phyloP scores from a whole-genome alignment of 2,329 filamentous ascomycete species.

The Cercospora sesami region DNA sequence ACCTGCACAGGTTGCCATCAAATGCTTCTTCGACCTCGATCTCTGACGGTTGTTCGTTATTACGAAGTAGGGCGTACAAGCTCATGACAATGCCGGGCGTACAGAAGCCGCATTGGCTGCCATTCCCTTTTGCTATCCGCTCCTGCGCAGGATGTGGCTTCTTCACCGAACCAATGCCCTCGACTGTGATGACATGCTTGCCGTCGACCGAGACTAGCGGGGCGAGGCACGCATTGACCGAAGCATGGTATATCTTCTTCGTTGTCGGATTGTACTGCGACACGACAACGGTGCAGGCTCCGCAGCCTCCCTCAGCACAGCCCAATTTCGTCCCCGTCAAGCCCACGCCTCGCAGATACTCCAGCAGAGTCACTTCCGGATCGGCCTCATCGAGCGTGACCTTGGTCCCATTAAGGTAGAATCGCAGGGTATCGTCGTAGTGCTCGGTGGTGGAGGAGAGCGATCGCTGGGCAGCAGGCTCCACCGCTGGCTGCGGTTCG shows the following conservation, averaged over 20 bases:
- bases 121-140: constrained; percentile 84
- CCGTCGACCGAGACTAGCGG: constrained; percentile 91
- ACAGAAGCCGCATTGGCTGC: constrained; percentile 93
- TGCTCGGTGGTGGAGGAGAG: constrained; percentile 66
- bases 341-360: constrained; percentile 89
- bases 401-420: constrained; percentile 92
- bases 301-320: constrained; percentile 94
- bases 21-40: constrained; percentile 93
- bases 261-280: constrained; percentile 93
- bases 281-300: constrained; percentile 92
- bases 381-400: constrained; percentile 84
- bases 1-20: constrained; percentile 92
- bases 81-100: constrained; percentile 98
- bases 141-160: constrained; percentile 87
- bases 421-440: constrained; percentile 85
- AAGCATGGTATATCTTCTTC: constrained; percentile 90
- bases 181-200: constrained; percentile 96
- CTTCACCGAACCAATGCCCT: constrained; percentile 88
- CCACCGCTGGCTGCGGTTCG: constrained; percentile 52
- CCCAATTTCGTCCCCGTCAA: constrained; percentile 95
- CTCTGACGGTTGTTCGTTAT: constrained; percentile 73
- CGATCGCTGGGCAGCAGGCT: constrained; percentile 46
- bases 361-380: constrained; percentile 85
- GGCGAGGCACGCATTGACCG: constrained; percentile 92
- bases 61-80: constrained; percentile 86